Percentiles rank a stretch among this genome's conserved stretches.
phyloP scores from a whole-genome alignment of 495 filamentous ascomycete species.

The Trichoderma orchidacearum region DNA sequence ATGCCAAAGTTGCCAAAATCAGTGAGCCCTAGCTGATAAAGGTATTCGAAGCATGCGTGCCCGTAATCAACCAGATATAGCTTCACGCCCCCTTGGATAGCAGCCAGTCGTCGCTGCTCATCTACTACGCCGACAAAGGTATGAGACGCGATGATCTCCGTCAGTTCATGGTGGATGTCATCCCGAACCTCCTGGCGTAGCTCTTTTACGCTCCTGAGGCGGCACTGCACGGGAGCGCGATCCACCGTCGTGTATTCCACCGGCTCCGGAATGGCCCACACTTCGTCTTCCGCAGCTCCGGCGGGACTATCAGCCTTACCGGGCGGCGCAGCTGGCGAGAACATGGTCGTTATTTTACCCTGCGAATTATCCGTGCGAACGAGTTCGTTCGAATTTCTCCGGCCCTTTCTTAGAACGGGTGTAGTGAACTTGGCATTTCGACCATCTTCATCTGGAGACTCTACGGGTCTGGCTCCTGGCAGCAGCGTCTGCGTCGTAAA shows the following conservation, averaged over 20 bases:
- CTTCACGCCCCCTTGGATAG: constrained; percentile 87
- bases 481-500: constrained; percentile 90
- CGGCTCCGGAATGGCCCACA: constrained; percentile 11
- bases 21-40: constrained; percentile 93
- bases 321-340: constrained; percentile 34
- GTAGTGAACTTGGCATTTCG: background rate
- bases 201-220: constrained; percentile 63
- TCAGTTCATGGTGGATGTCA: constrained; percentile 77
- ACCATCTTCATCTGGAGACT: background rate
- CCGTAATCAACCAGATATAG: constrained; percentile 93
- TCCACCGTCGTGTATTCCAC: constrained; percentile 56
- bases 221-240: constrained; percentile 52
- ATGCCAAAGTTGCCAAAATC: constrained; percentile 92
- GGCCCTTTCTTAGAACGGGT: constrained; percentile 22
- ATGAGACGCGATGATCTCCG: constrained; percentile 77
- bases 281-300: constrained; percentile 8
- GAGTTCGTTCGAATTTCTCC: constrained; percentile 76
- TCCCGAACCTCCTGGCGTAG: constrained; percentile 72
- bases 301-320: constrained; percentile 1
- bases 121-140: constrained; percentile 93
- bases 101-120: constrained; percentile 70
- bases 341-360: constrained; percentile 94
- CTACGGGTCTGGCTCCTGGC: constrained; percentile 34
- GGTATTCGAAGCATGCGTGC: constrained; percentile 74
- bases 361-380: constrained; percentile 81